Evolutionary conservation across 257 asterid species (phyloP).

Genomic region (Ligustrum vulgare): DNA sequence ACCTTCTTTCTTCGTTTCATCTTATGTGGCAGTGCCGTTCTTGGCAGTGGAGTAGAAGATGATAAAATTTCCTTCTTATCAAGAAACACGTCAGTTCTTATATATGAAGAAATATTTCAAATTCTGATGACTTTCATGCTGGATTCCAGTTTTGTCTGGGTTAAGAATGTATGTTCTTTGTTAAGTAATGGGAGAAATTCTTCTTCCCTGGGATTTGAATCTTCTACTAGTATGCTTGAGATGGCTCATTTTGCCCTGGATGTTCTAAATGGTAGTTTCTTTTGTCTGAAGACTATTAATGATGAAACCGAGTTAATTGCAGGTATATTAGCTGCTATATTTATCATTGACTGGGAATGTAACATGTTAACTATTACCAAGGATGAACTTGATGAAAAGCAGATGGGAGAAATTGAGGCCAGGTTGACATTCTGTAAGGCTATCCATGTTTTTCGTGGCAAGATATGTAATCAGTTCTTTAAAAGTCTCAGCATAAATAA

Average conservation of each 20-base stretch:
- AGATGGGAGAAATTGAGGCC: constrained; percentile 35
- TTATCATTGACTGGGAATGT: constrained; percentile 81
- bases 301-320: constrained; percentile 63
- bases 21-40: constrained; percentile 72
- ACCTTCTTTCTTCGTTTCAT: constrained; percentile 12
- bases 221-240: constrained; percentile 52
- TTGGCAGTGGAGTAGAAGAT: constrained; percentile 69
- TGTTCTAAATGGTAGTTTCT: constrained; percentile 70
- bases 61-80: constrained; percentile 60
- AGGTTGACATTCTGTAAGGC: constrained; percentile 66
- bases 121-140: constrained; percentile 56
- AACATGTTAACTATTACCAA: constrained; percentile 45
- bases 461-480: constrained; percentile 47
- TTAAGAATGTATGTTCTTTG: constrained; percentile 56
- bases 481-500: constrained; percentile 36
- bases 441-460: constrained; percentile 49
- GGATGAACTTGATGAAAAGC: constrained; percentile 48
- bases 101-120: constrained; percentile 57
- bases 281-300: constrained; percentile 48
- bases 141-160: constrained; percentile 79
- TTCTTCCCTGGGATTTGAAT: constrained; percentile 34
- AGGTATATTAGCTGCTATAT: constrained; percentile 60
- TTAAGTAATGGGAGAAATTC: constrained; percentile 37
- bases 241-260: constrained; percentile 69
- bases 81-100: constrained; percentile 39